phyloP scores from a whole-genome alignment of 148 eudicot species.

The Rhododendron molle region DNA sequence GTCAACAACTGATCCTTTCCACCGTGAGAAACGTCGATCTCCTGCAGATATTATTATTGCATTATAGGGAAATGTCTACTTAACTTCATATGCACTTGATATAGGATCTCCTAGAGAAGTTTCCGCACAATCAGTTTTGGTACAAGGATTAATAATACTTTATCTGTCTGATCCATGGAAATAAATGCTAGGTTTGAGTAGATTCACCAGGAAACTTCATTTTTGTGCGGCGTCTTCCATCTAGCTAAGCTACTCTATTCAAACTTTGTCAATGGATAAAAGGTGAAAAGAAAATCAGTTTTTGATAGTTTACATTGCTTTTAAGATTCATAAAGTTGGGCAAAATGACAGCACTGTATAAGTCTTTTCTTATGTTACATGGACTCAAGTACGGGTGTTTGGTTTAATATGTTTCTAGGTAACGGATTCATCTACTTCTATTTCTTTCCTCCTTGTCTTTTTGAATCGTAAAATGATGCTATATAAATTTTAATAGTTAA shows the following conservation, averaged over 20 bases:
- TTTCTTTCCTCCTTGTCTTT: background rate
- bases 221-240: background rate
- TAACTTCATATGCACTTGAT: conserved; percentile 12
- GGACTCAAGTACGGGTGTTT: background rate
- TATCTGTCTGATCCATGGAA: background rate
- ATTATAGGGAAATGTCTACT: background rate
- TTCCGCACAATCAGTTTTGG: background rate
- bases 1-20: conserved; percentile 74
- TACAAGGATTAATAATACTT: background rate
- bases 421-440: background rate
- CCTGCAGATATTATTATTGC: conserved; percentile 24
- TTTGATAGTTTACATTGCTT: background rate
- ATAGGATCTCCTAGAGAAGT: background rate
- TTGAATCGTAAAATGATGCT: background rate
- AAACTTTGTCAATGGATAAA: background rate
- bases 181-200: background rate
- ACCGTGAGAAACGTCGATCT: conserved; percentile 52
- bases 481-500: no score
- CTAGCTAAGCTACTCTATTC: background rate
- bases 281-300: background rate
- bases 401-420: background rate
- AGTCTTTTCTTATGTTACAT: background rate
- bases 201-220: background rate
- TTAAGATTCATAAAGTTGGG: background rate
- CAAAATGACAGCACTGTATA: background rate